Evolutionary conservation across 495 filamentous ascomycete genomes (phyloP).

Genomic region (Tuber melanosporum): DNA sequence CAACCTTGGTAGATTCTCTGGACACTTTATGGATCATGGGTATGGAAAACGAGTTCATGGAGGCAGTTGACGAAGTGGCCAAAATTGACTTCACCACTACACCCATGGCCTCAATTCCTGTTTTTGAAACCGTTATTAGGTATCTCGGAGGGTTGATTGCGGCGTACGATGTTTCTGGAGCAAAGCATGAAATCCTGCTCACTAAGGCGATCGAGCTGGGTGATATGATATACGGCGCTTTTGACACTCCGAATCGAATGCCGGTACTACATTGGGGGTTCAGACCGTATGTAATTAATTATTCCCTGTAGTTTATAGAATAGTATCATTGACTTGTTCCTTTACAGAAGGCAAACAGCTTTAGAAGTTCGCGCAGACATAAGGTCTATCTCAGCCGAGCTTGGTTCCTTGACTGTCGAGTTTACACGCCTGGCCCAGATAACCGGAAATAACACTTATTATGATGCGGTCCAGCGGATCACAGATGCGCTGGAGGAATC

Average conservation of each 20-base stretch:
- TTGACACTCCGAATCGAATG: slow-evolving; percentile 97
- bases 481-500: slow-evolving; percentile 76
- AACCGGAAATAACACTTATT: slow-evolving; percentile 80
- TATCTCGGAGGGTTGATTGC: slow-evolving; percentile 78
- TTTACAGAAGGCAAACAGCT: slow-evolving; percentile 31
- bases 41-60: slow-evolving; percentile 79
- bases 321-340: slow-evolving; percentile 13
- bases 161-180: slow-evolving; percentile 74
- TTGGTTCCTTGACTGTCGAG: slow-evolving; percentile 87
- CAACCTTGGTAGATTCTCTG: slow-evolving; percentile 84
- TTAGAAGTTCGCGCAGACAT: slow-evolving; percentile 12
- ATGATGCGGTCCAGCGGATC: slow-evolving; percentile 89
- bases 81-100: slow-evolving; percentile 86
- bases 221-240: slow-evolving; percentile 81
- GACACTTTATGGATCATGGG: slow-evolving; percentile 98
- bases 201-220: slow-evolving; percentile 84
- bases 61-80: slow-evolving; percentile 67
- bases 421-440: slow-evolving; percentile 91
- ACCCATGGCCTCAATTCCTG: slow-evolving; percentile 53
- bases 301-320: neutral
- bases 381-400: slow-evolving; percentile 57
- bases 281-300: slow-evolving; percentile 33
- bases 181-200: slow-evolving; percentile 56
- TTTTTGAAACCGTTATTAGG: slow-evolving; percentile 84
- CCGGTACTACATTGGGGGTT: slow-evolving; percentile 71